A percentile compares a stretch with the other conserved stretches of the same genome.
phyloP scores from a whole-genome alignment of 768 basidiomycete genomes.

The Megacollybia marginata region DNA sequence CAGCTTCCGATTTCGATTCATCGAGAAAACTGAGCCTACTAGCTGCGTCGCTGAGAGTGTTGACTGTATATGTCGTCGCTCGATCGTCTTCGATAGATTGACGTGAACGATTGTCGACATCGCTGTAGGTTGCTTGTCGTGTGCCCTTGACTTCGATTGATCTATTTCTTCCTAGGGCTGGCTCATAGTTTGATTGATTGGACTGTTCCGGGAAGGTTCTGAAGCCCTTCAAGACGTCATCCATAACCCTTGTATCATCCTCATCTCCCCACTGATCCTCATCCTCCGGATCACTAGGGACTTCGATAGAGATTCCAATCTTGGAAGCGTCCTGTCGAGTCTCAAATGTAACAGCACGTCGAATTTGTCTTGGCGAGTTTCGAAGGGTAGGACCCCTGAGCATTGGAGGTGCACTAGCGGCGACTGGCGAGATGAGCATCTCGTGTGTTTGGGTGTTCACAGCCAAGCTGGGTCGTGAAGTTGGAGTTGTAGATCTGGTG shows the following conservation, averaged over 20 bases:
- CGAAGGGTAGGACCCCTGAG: neutral
- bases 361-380: neutral
- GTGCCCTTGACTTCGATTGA: conserved; percentile 15
- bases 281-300: conserved; percentile 13
- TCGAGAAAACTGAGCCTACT: conserved; percentile 49
- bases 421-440: neutral
- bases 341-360: too few species aligned
- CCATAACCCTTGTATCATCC: conserved; percentile 23
- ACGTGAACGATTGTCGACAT: conserved; percentile 17
- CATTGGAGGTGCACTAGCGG: neutral
- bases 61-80: conserved; percentile 17
- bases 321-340: conserved; percentile 2
- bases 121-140: conserved; percentile 5
- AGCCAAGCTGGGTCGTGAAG: neutral
- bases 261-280: conserved; percentile 14
- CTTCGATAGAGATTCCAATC: conserved; percentile 7
- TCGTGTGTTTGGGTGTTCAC: neutral
- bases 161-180: conserved; percentile 21
- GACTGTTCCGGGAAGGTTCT: conserved; percentile 13
- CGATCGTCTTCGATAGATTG: conserved; percentile 15
- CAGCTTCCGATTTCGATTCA: conserved; percentile 40
- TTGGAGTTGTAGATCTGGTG: neutral
- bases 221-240: conserved; percentile 32
- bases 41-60: conserved; percentile 28
- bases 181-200: conserved; percentile 5